Percentiles rank a stretch among this genome's conserved stretches.
phyloP scores from a whole-genome alignment of 495 filamentous ascomycete species.

The Mytilinidion resinicola region DNA sequence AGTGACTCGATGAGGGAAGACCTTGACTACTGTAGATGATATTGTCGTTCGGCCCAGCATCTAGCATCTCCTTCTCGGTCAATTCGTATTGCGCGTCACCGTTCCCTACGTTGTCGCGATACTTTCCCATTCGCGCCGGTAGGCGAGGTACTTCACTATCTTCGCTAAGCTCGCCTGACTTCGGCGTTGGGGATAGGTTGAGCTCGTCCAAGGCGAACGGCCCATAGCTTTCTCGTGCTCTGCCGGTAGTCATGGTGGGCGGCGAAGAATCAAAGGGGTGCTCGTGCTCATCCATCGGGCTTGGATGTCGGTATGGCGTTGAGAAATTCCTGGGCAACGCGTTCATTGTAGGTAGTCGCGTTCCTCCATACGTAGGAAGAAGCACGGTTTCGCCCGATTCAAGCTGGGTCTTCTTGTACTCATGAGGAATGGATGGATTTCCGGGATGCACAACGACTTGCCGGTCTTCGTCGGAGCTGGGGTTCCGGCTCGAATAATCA shows the following conservation, averaged over 20 bases:
- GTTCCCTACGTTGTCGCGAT: background rate
- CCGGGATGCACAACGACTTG: background rate
- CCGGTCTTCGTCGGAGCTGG: slow-evolving; percentile 1
- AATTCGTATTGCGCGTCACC: background rate
- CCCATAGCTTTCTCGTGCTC: background rate
- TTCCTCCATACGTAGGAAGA: slow-evolving; percentile 18
- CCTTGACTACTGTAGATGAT: slow-evolving; percentile 19
- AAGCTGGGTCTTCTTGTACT: background rate
- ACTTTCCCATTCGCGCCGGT: background rate
- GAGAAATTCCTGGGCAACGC: background rate
- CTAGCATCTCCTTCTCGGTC: slow-evolving; percentile 15
- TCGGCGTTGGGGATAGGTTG: background rate
- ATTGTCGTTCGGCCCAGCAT: slow-evolving; percentile 24
- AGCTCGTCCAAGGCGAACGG: background rate
- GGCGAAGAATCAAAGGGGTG: slow-evolving; percentile 32
- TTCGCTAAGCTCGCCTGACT: background rate
- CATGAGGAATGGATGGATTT: background rate
- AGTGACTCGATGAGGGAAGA: slow-evolving; percentile 1
- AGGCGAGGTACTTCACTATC: background rate
- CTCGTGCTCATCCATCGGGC: slow-evolving; percentile 24
- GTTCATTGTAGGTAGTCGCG: slow-evolving; percentile 19
- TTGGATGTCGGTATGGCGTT: slow-evolving; percentile 28
- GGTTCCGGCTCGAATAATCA: slow-evolving; percentile 12
- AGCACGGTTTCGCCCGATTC: slow-evolving; percentile 1
- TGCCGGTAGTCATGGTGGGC: background rate